phyloP scores from a whole-genome alignment of 129 eudicot species.

The Pittosporum tobira region DNA sequence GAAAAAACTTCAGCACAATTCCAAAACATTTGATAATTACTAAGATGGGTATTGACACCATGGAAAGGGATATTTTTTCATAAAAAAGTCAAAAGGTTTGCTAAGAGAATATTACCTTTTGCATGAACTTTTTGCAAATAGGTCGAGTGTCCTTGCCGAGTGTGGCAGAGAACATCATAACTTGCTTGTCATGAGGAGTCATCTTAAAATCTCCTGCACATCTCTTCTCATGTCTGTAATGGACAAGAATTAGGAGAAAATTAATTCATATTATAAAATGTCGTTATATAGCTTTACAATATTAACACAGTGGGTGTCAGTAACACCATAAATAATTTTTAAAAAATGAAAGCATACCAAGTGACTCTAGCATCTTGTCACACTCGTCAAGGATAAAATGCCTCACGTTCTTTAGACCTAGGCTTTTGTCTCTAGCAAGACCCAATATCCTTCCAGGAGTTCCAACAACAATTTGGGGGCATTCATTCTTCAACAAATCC shows the following conservation, averaged over 20 bases:
- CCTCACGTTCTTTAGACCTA: conserved; percentile 75
- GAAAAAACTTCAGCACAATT: too few species aligned
- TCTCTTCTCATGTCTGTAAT: conserved; percentile 85
- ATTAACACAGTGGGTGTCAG: background rate
- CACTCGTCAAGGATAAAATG: conserved; percentile 94
- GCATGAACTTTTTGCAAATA: conserved; percentile 97
- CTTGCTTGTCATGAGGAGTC: conserved; percentile 99
- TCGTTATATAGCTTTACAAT: background rate
- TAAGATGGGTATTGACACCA: too few species aligned
- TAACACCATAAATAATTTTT: background rate
- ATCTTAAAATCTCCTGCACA: conserved; percentile 92
- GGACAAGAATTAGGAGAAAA: background rate
- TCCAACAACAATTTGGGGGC: conserved; percentile 96
- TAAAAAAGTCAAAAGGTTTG: conserved; percentile 11
- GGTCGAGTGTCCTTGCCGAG: conserved; percentile 98
- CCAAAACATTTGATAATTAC: too few species aligned
- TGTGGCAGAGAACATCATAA: conserved; percentile 97
- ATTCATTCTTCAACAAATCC: conserved; percentile 82
- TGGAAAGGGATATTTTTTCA: too few species aligned
- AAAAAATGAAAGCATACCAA: conserved; percentile 39
- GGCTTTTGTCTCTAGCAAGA: conserved; percentile 75
- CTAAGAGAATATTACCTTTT: conserved; percentile 66
- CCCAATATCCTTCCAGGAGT: conserved; percentile 89
- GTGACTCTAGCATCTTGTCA: conserved; percentile 97
- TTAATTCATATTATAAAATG: too few species aligned